Evolutionary conservation across 805 yeast species (phyloP).

Genomic region (Tanozyma kutaoensis): DNA sequence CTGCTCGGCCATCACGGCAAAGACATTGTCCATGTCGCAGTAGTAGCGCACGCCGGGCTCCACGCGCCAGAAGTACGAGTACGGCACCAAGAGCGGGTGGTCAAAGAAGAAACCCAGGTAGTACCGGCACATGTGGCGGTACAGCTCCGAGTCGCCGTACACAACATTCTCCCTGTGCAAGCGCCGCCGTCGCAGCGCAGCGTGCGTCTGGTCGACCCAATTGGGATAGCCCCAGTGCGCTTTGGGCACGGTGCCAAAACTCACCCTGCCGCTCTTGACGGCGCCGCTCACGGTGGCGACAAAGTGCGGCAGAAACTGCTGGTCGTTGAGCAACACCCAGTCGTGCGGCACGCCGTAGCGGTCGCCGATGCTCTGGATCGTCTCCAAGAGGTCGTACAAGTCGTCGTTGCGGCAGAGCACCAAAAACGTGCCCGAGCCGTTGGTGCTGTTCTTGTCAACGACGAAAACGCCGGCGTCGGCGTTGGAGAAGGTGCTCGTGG

Average conservation of each 20-base stretch:
- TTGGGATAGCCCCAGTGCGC: constrained; percentile 64
- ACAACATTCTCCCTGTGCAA: constrained; percentile 16
- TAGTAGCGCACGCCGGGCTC: constrained; percentile 53
- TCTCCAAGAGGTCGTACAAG: constrained; percentile 37
- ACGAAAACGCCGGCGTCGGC: too few relatives aligned
- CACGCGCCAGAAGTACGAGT: constrained; percentile 65
- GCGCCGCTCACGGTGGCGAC: constrained; percentile 29
- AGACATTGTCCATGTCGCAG: constrained; percentile 58
- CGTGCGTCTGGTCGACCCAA: constrained; percentile 40
- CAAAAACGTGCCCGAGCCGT: constrained; percentile 62
- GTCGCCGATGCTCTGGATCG: constrained; percentile 51
- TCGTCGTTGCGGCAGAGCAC: constrained; percentile 62
- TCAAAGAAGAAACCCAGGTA: constrained; percentile 46
- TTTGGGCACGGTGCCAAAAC: constrained; percentile 47
- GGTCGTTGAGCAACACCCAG: constrained; percentile 71
- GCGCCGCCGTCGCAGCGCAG: constrained; percentile 8
- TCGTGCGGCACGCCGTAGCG: constrained; percentile 42
- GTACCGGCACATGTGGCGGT: constrained; percentile 56
- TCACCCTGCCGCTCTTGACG: constrained; percentile 42
- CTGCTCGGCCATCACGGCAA: constrained; percentile 40
- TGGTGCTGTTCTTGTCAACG: too few relatives aligned
- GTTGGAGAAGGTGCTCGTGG: too few relatives aligned
- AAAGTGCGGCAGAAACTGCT: constrained; percentile 46
- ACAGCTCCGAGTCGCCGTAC: constrained; percentile 48
- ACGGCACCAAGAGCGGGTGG: constrained; percentile 42